These are phyloP conservation scores for Yamadazyma friedrichii DNA, from an alignment of 1,139 yeast genomes.

Conservation along the genomic window DNA sequence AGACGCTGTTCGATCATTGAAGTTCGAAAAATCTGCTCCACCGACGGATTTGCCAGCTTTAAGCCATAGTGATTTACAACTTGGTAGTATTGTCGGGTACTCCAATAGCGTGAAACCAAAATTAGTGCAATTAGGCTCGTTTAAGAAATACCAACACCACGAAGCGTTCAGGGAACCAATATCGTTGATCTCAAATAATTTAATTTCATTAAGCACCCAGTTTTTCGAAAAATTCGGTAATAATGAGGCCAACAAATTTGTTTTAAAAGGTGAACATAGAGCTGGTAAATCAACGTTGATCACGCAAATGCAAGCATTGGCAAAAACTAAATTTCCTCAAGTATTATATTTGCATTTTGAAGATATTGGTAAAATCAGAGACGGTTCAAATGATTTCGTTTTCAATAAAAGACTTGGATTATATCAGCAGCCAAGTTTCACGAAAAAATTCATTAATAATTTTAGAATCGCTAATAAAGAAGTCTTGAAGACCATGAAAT, in stretches of 20 bases:
- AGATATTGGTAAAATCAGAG: conserved; percentile 56
- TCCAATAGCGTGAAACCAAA: conserved; percentile 18
- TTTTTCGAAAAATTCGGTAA: conserved; percentile 27
- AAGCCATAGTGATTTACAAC: conserved; percentile 11
- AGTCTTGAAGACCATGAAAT: conserved; percentile 46
- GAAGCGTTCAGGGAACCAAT: conserved; percentile 61
- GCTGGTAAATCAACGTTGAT: conserved; percentile 77
- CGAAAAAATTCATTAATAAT: conserved; percentile 59
- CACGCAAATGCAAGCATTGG: conserved; percentile 66
- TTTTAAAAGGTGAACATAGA: conserved; percentile 72
- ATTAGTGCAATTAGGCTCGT: conserved; percentile 49
- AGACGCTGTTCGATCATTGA: conserved; percentile 39
- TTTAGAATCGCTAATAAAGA: conserved; percentile 56
- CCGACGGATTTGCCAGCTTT: conserved; percentile 14
- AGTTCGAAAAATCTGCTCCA: conserved; percentile 33
- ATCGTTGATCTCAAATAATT: conserved; percentile 46
- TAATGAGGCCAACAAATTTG: conserved; percentile 44
- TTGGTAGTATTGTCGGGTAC: conserved; percentile 25
- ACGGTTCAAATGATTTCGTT: conserved; percentile 72
- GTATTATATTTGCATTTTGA: conserved; percentile 66
- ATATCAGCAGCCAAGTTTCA: conserved; percentile 80
- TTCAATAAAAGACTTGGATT: conserved; percentile 47
- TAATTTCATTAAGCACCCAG: conserved; percentile 21
- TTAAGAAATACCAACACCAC: conserved; percentile 62
- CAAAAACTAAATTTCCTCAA: conserved; percentile 45